Evolutionary conservation across 2,329 filamentous ascomycete genomes (phyloP).

Genomic region (Bipolaris sorokiniana): DNA sequence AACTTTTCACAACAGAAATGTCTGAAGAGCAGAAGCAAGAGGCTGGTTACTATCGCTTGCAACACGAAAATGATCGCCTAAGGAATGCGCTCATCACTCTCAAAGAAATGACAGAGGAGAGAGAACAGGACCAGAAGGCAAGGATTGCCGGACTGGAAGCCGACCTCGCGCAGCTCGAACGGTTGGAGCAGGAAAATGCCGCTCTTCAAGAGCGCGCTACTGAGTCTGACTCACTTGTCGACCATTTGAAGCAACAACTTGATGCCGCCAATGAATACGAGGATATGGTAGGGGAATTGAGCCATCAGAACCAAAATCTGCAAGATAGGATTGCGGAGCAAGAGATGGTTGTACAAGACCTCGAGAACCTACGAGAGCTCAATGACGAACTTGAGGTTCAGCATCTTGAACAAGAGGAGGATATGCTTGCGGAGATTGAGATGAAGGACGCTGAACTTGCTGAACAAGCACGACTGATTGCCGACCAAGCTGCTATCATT

Average conservation of each 20-base stretch:
- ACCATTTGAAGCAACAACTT: slow-evolving; percentile 88
- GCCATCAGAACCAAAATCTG: slow-evolving; percentile 83
- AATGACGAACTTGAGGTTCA: slow-evolving; percentile 95
- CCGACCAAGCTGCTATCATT: slow-evolving; percentile 77
- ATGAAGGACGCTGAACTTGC: slow-evolving; percentile 82
- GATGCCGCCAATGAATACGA: slow-evolving; percentile 88
- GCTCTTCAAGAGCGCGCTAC: slow-evolving; percentile 74
- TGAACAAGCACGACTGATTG: slow-evolving; percentile 76
- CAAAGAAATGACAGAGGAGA: slow-evolving; percentile 84
- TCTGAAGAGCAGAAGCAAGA: slow-evolving; percentile 85
- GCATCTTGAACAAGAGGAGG: slow-evolving; percentile 89
- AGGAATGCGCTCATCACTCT: slow-evolving; percentile 83
- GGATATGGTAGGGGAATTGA: slow-evolving; percentile 91
- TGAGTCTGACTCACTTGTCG: slow-evolving; percentile 74
- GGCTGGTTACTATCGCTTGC: slow-evolving; percentile 88
- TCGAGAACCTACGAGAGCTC: slow-evolving; percentile 88
- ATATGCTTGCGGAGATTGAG: slow-evolving; percentile 92
- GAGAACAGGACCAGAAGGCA: slow-evolving; percentile 75
- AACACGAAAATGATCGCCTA: slow-evolving; percentile 85
- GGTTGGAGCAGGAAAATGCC: slow-evolving; percentile 65
- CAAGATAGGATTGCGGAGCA: slow-evolving; percentile 84
- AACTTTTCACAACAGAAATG: slow-evolving; percentile 82
- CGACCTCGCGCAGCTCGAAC: slow-evolving; percentile 42
- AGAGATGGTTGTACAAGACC: slow-evolving; percentile 79
- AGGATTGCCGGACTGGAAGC: slow-evolving; percentile 52